A percentile compares a stretch with the other conserved stretches of the same genome.
Evolutionary conservation across 177 flowering plant species (phyloP).

Genomic region (Vitis hybrid): DNA sequence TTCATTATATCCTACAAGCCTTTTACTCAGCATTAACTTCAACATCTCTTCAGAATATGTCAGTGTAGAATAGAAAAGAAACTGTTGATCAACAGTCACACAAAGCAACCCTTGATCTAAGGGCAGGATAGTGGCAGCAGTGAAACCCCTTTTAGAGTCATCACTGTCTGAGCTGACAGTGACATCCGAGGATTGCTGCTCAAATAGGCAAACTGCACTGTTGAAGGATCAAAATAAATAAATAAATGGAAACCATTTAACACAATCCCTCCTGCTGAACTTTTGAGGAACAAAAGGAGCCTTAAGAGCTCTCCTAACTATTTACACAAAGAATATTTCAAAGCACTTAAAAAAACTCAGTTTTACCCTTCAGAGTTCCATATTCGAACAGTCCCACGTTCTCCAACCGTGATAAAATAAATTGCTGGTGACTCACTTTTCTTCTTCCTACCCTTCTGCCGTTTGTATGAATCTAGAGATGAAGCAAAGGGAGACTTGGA

Average conservation of each 20-base stretch:
- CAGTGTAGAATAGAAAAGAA: slow-evolving; percentile 59
- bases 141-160: slow-evolving; percentile 69
- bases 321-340: background rate
- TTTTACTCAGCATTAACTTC: slow-evolving; percentile 49
- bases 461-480: slow-evolving; percentile 20
- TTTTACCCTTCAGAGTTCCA: slow-evolving; percentile 84
- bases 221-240: slow-evolving; percentile 15
- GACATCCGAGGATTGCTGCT: slow-evolving; percentile 78
- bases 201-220: slow-evolving; percentile 74
- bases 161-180: slow-evolving; percentile 47
- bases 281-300: slow-evolving; percentile 5
- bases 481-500: slow-evolving; percentile 44
- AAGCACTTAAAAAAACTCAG: slow-evolving; percentile 1
- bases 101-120: slow-evolving; percentile 80
- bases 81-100: slow-evolving; percentile 91
- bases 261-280: background rate
- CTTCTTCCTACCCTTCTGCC: slow-evolving; percentile 25
- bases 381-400: slow-evolving; percentile 82
- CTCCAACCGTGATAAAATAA: slow-evolving; percentile 79
- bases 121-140: slow-evolving; percentile 72
- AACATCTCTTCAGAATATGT: slow-evolving; percentile 37
- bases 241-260: background rate
- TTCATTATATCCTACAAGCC: slow-evolving; percentile 89
- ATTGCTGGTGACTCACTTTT: slow-evolving; percentile 37
- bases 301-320: background rate